Base-by-base conservation (phyloP, 2,329 filamentous ascomycete species). In the Colletotrichum sp. region DNA sequence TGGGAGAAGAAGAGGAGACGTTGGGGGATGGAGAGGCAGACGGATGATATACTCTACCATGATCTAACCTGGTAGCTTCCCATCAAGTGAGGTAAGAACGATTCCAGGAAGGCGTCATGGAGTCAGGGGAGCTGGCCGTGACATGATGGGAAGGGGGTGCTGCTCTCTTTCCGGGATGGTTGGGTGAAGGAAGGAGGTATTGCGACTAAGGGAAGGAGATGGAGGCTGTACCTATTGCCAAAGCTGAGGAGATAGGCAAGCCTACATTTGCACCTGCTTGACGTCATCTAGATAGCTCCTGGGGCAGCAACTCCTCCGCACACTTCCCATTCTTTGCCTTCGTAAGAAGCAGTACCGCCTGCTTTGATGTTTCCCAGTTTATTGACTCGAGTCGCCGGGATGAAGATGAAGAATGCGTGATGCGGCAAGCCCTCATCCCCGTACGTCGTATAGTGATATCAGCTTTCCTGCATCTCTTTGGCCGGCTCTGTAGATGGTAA, bases 81-180 rank as follows among this genome's bases (percentile, higher is more conserved):
- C 5, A n/a, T 49, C 18, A 10, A 15, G 5, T 9, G 0, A 21
- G n/a, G 44, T 21, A 52, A 0, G 44, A 13, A 21, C 0, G 12
- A 8, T 13, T 8, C 0, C 44, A 52, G 44, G n/a, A 52, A 52
- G n/a, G 44, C 10, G 16, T 13, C 10, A 21, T 21, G 0, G n/a
- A 21, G 44, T 0, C 1, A 49, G 44, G n/a, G 0, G 12, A 52
- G n/a, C 44, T 52, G n/a, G 0, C 44, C n/a, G 1, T 0, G 44
- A 52, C 44, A 21, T 13, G 44, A 52, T 52, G 44, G 44, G 44
- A 52, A 52, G 44, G 44, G 18, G 44, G 6, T 1, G 44, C 6
- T 21, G 6, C 44, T 5, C 44, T 52, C 44, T 49, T 5, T 13
- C n/a, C 44, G 44, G 2, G n/a, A 6, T 21, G 44, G 10, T 3